Conservation (phyloP, 2,329 filamentous ascomycete genomes). For the Fusarium lyarnte region DNA sequence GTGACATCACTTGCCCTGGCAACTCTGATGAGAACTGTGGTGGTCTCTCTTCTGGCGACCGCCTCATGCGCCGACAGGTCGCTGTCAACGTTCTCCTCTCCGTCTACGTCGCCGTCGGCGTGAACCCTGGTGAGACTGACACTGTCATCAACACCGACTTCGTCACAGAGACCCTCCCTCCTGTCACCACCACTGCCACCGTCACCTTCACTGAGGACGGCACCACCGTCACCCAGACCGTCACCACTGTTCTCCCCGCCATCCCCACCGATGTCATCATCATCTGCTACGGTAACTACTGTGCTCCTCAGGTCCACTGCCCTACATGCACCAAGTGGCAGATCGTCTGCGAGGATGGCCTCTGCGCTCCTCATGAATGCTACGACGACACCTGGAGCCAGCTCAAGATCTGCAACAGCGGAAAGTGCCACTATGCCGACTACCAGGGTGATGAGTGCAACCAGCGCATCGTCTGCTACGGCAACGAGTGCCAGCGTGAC, state of each 20-base stretch:
- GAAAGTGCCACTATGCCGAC: slow-evolving; percentile 44
- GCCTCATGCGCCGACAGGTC: slow-evolving; percentile 37
- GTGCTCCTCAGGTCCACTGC: slow-evolving; percentile 44
- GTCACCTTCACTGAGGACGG: slow-evolving; percentile 44
- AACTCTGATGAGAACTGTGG: slow-evolving; percentile 39
- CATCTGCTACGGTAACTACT: slow-evolving; percentile 46
- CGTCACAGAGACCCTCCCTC: slow-evolving; percentile 40
- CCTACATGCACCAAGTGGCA: slow-evolving; percentile 39
- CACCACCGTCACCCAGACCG: slow-evolving; percentile 36
- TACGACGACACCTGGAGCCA: slow-evolving; percentile 41
- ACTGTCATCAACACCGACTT: slow-evolving; percentile 30
- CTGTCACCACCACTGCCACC: slow-evolving; percentile 38
- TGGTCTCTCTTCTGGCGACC: slow-evolving; percentile 24
- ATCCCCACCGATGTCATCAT: slow-evolving; percentile 38
- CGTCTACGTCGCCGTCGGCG: slow-evolving; percentile 26
- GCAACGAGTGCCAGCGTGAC: slow-evolving; percentile 43
- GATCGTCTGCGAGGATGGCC: slow-evolving; percentile 48
- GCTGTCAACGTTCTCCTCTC: slow-evolving; percentile 38
- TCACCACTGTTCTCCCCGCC: slow-evolving; percentile 34
- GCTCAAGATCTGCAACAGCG: slow-evolving; percentile 48
- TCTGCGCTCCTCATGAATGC: slow-evolving; percentile 45
- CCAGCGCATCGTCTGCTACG: slow-evolving; percentile 49
- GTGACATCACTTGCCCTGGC: slow-evolving; percentile 45
- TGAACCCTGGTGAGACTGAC: slow-evolving; percentile 22
- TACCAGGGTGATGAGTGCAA: slow-evolving; percentile 45